Conservation (phyloP, 768 basidiomycete genomes). For the Clitopilus passeckerianus region DNA sequence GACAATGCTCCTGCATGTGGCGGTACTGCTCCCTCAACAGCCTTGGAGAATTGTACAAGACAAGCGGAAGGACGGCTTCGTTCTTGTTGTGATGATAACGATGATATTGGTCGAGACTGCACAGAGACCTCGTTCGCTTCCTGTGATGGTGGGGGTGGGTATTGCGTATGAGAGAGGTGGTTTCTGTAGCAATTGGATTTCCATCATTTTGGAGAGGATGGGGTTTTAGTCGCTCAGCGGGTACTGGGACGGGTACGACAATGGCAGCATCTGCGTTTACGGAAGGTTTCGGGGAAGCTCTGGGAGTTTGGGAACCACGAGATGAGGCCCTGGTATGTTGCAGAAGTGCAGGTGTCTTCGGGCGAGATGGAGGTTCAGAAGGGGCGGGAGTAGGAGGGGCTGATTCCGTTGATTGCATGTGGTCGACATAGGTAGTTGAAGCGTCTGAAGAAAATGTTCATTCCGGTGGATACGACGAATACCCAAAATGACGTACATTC, state of each 20-base stretch:
- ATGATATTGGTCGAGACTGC: slow-evolving; percentile 7
- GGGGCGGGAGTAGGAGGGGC: slow-evolving; percentile 33
- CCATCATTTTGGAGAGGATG: neutral
- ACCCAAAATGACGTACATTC: slow-evolving; percentile 53
- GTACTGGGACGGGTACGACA: neutral
- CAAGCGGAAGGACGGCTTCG: slow-evolving; percentile 10
- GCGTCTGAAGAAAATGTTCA: slow-evolving; percentile 38
- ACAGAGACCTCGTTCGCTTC: slow-evolving; percentile 11
- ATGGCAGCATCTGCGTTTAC: neutral
- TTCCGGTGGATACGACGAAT: neutral
- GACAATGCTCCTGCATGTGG: neutral
- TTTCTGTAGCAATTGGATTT: slow-evolving; percentile 1
- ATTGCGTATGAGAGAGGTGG: slow-evolving; percentile 2
- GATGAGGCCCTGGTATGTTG: neutral
- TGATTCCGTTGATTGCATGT: slow-evolving; percentile 59
- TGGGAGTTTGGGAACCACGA: neutral
- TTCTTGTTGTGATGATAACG: slow-evolving; percentile 1
- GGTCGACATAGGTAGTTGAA: slow-evolving; percentile 73
- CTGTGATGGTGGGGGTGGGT: slow-evolving; percentile 1
- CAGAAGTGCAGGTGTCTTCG: slow-evolving; percentile 9
- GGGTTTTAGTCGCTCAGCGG: neutral
- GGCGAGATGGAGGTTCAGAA: slow-evolving; percentile 19
- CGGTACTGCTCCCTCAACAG: slow-evolving; percentile 7
- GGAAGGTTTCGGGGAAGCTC: neutral
- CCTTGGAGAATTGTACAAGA: slow-evolving; percentile 15